These are phyloP conservation scores for Monosporozyma aerobia DNA, from an alignment of 805 yeast genomes.

Conservation along the genomic window DNA sequence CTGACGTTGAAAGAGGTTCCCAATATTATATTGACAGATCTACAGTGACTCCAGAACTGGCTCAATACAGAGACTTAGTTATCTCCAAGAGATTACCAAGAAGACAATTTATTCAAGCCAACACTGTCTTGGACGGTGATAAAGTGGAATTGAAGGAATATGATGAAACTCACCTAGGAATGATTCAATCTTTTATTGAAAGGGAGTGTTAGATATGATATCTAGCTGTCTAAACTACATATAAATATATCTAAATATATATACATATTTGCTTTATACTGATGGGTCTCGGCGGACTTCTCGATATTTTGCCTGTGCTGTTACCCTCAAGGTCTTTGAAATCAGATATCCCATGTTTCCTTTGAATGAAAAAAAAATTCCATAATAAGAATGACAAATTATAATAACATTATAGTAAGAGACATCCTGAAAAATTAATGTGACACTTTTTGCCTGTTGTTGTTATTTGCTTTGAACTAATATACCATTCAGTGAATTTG, in stretches of 20 bases:
- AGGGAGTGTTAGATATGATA: conserved; percentile 32
- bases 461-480: background rate
- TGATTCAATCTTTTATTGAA: conserved; percentile 70
- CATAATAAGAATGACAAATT: background rate
- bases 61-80: conserved; percentile 58
- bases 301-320: background rate
- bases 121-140: conserved; percentile 40
- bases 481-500: background rate
- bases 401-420: background rate
- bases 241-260: background rate
- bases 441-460: background rate
- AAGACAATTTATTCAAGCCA: conserved; percentile 76
- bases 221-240: background rate
- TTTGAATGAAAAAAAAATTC: background rate
- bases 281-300: background rate
- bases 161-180: conserved; percentile 60
- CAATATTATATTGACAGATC: conserved; percentile 59
- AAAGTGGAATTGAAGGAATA: conserved; percentile 52
- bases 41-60: conserved; percentile 52
- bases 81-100: conserved; percentile 70
- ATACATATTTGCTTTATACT: background rate
- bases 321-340: background rate
- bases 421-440: background rate
- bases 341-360: background rate
- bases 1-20: conserved; percentile 56